Conservation (phyloP, 176 grass and related monocot species). For the Hordeum vulgare region MorexV3_pseudomolecules_assembly NC_058524.1:620925452-620925951, state of each 20-base stretch:
- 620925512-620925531: not conserved
- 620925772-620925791: slow-evolving; percentile 8
- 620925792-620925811: not conserved
- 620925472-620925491: not conserved
- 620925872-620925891: not conserved
- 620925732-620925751: slow-evolving; percentile 15
- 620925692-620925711: slow-evolving; percentile 12
- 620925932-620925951: not conserved
- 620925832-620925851: too few species aligned
- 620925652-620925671: not conserved
- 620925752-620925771: not conserved
- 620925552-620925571: not conserved
- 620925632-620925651: not conserved
- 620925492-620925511: not conserved
- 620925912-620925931: accelerated
- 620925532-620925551: not conserved
- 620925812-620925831: not conserved
- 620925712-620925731: not conserved
- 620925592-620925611: not conserved
- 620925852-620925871: not conserved
- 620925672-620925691: slow-evolving; percentile 16
- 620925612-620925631: not conserved
- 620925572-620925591: not conserved
- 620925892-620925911: not conserved
- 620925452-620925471: slow-evolving; percentile 29